A percentile compares a stretch with the other conserved stretches of the same genome.
phyloP scores from a whole-genome alignment of 441 rosid genomes.

The Adansonia madagascariensis region DNA sequence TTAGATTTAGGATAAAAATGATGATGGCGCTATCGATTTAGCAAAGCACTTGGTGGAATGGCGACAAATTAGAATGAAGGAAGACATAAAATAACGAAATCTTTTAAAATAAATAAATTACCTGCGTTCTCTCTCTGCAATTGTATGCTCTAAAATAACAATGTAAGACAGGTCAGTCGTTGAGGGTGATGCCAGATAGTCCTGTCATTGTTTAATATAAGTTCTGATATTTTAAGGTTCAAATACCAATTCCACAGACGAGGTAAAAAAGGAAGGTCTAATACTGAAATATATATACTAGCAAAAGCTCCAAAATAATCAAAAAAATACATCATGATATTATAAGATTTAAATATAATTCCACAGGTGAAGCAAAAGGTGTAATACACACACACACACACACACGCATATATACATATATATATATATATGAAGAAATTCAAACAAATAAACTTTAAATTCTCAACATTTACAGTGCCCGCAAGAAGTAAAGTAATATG shows the following conservation, averaged over 20 bases:
- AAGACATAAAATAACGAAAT: not conserved
- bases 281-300: not conserved
- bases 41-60: not conserved
- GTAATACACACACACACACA: not conserved
- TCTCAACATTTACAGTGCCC: not conserved
- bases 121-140: conserved; percentile 99
- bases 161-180: conserved; percentile 86
- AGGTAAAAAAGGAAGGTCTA: conserved; percentile 14
- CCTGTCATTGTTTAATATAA: conserved; percentile 55
- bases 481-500: not conserved
- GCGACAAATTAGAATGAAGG: not conserved
- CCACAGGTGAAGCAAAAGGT: conserved; percentile 7
- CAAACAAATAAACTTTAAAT: not conserved
- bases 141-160: conserved; percentile 91
- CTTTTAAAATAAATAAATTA: conserved; percentile 35
- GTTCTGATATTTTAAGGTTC: conserved; percentile 7
- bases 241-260: not conserved
- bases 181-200: conserved; percentile 76
- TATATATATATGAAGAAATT: too few species aligned
- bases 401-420: too few species aligned
- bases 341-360: not conserved
- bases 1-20: not conserved
- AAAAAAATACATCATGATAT: not conserved
- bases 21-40: not conserved
- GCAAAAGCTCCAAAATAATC: not conserved